Evolutionary conservation across 129 eudicot genomes (phyloP), one percentile per base, ranked within the genome.

Genomic region (Flaveria bidentis): DNA sequence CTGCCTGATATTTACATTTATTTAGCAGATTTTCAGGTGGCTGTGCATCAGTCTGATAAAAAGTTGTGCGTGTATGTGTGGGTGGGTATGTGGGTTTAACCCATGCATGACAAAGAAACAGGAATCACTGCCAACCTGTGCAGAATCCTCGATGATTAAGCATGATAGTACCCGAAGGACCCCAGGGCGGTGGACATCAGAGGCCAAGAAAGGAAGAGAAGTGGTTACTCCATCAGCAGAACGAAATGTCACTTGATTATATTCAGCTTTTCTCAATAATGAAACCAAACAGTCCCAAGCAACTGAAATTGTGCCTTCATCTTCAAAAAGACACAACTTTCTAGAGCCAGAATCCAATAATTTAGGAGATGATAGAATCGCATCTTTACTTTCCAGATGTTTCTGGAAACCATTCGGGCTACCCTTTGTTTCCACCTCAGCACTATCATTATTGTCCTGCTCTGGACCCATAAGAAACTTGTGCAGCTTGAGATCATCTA

Each of bases 241-340:
- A 42, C 99, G 96, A 68, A 95, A 91, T 6, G 87, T 84, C 68
- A 83, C 91, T 86, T 95, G 99, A 86, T 89, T 95, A 23, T 85
- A 84, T 67, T 95, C 99, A 33, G 96, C 91, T 86, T 89, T 95
- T 88, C 91, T 95, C 85, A 95, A 74, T 67, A 95, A 85, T 12
- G 94, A 87, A 68, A 95, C 88, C 79, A 91, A 76, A 84, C 97
- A 91, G 77, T 95, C 97, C 99, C 99, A 95, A 69, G 96, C 90
- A 79, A 85, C 85, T 57, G 88, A 39, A 76, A 85, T 85, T 36
- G 96, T 91, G 70, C 78, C 82, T 63, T 87, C 94, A 60, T 77
- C 86, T 83, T 86, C 99, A 86, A 95, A 95, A 69, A 95, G 88
- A 67, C 86, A 83, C 23, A 81, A 87, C 80, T 83, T 95, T 68